Evolutionary conservation across 768 basidiomycete genomes (phyloP).

Genomic region (Tremella fuciformis): DNA sequence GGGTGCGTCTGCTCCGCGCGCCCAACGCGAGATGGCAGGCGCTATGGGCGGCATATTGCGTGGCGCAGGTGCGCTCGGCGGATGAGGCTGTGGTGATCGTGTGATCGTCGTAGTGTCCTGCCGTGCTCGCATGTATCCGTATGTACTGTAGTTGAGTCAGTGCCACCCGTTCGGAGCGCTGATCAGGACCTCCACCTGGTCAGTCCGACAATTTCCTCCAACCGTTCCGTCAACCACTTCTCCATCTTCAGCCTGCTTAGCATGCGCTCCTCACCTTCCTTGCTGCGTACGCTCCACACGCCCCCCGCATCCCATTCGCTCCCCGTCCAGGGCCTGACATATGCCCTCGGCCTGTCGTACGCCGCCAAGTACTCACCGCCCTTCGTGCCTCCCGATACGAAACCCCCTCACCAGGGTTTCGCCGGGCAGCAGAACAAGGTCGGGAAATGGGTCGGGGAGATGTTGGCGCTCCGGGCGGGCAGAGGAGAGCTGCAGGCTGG

Average conservation of each 20-base stretch:
- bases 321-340: slow-evolving; percentile 18
- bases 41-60: slow-evolving; percentile 3
- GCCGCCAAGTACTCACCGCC: slow-evolving; percentile 50
- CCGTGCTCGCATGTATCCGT: no score
- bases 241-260: background rate
- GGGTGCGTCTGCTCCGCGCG: background rate
- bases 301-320: slow-evolving; percentile 17
- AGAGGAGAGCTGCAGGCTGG: slow-evolving; percentile 35
- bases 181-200: no score
- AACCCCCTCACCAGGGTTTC: slow-evolving; percentile 30
- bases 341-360: slow-evolving; percentile 47
- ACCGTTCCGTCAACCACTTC: no score
- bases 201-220: no score
- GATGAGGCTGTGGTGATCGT: background rate
- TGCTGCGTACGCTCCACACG: slow-evolving; percentile 15
- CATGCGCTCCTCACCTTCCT: slow-evolving; percentile 10
- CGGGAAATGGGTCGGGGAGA: slow-evolving; percentile 43
- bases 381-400: slow-evolving; percentile 29
- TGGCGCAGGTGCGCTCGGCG: background rate
- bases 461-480: slow-evolving; percentile 39
- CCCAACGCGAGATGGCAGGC: background rate
- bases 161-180: no score
- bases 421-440: slow-evolving; percentile 22
- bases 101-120: background rate
- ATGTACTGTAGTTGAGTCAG: no score